Evolutionary conservation across 202 grass and related monocot species (phyloP), one percentile per base, ranked within the genome.

Genomic region (Dendrocalamus latiflorus): DNA sequence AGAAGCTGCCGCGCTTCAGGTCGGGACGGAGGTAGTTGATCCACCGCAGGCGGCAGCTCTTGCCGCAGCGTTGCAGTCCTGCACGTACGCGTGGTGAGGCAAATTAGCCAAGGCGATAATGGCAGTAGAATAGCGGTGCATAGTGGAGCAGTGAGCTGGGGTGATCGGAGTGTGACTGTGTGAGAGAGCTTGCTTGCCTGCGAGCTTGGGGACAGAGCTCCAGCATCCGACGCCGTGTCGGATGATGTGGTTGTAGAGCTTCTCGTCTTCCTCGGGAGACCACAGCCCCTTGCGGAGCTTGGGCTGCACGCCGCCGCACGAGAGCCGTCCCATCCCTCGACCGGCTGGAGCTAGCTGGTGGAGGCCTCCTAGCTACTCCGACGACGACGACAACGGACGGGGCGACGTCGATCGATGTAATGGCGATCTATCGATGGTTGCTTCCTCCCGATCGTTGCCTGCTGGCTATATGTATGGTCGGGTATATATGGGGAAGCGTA

Each of bases 31-130:
- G 75, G 83, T 97, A 97, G 76, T 97, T 97, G 74, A 97, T 92
- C 94, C 94, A 97, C 30, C 94, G 91, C 1, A 97, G 83, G 25
- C 94, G 87, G 78, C 94, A 97, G 87, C 94, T 97, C 83, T 97
- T 97, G 67, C 94, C 94, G 77, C 94, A 97, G 0, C 94, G 90
- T 47, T 92, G 88, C 83, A 97, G 72, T 22, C 88, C 94, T 96
- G 81, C 56, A 47, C 24, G 20, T 38, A 58, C 63, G 66, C 34
- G 14, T 7, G 5, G 17, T 7, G 10, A 48, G 3, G 1, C 34
- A 79, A 44, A 18, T 53, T 7, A 62, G 60, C 48, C 10, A 41
- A 34, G 18, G n/a, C 6, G 88, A 51, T 48, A 56, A 74, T 25
- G 56, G 33, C 69, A 9, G 63, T 11, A 20, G 16, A 66, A 20